Base-by-base conservation (phyloP, 2,329 filamentous ascomycete species). In the Trichoderma cornu-damae region DNA sequence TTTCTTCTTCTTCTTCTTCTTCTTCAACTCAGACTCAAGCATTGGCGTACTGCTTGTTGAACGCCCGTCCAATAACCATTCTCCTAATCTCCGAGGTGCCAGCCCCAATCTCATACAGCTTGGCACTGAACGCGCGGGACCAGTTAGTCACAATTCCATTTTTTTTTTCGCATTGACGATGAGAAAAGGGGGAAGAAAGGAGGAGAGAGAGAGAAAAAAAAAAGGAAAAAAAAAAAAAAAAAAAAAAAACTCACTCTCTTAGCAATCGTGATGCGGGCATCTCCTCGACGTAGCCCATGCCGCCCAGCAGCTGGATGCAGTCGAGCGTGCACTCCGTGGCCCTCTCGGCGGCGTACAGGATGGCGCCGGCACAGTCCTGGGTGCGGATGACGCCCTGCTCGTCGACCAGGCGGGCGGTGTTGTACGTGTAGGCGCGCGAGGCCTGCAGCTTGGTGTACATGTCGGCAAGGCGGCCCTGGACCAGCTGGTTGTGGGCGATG, bases 361-460 rank as follows among this genome's bases (percentile, higher is more conserved):
- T 97, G 2, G 91, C 89, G 35, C 92, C 93, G 0, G 94, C 93
- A 71, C 94, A 97, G 74, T 99, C 93, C 70, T 96, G 88, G 0
- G 92, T 96, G 58, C 81, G 80, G 65, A 96, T 86, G 1, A 78
- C 61, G 9, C 85, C 86, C 11, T 83, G 76, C 70, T 93, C 89
- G 66, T 96, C 93, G 18, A 96, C 87, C 2, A 82, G 80, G 46
- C 82, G 80, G 3, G 94, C 94, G 0, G 92, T 92, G 35, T 80
- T 76, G 68, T 96, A 96, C 0, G 93, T 97, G 73, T 96, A 96
- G 2, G 91, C 82, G n/a, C 85, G 79, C 14, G 87, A 86, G 9
- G 89, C 91, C 66, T 89, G 87, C 59, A 94, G 82, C 73, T 96
- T 96, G 47, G 91, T 96, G 75, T 97, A 95, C 92, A 99, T 96